These are phyloP conservation scores for Gaeumannomyces sp. DNA, from an alignment of 2,329 filamentous ascomycete genomes.

Conservation along the genomic window DNA sequence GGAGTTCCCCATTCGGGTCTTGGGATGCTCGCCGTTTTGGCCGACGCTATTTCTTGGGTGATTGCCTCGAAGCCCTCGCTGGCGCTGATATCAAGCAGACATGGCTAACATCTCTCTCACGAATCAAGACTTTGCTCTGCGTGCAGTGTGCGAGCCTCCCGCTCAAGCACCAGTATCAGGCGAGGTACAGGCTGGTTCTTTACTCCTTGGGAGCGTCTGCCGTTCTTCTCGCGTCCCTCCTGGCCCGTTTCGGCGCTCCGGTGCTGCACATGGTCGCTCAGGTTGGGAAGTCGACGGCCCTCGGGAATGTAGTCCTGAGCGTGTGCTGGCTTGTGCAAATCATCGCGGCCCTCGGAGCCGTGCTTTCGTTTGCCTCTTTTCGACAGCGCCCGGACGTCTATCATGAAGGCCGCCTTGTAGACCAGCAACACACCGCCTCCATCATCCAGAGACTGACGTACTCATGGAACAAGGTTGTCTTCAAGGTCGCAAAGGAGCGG, in stretches of 20 bases:
- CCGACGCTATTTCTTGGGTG: slow-evolving; percentile 21
- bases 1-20: neutral
- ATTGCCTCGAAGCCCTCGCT: slow-evolving; percentile 5
- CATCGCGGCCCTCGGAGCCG: slow-evolving; percentile 16
- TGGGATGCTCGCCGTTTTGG: slow-evolving; percentile 15
- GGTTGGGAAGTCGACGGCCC: slow-evolving; percentile 12
- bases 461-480: slow-evolving; percentile 27
- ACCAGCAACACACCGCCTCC: slow-evolving; percentile 28
- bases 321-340: slow-evolving; percentile 24
- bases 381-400: slow-evolving; percentile 29
- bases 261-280: slow-evolving; percentile 17
- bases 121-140: slow-evolving; percentile 18
- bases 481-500: slow-evolving; percentile 23
- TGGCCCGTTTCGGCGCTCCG: slow-evolving; percentile 20
- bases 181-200: slow-evolving; percentile 22
- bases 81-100: neutral
- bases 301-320: slow-evolving; percentile 13
- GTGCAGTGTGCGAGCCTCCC: slow-evolving; percentile 25
- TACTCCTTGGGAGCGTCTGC: slow-evolving; percentile 22
- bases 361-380: slow-evolving; percentile 23
- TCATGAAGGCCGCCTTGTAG: slow-evolving; percentile 23
- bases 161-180: slow-evolving; percentile 20
- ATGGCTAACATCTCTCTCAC: neutral
- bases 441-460: slow-evolving; percentile 23
- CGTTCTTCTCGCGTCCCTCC: slow-evolving; percentile 18